Percentiles rank a stretch among this genome's conserved stretches.
Conservation (phyloP, 2,329 filamentous ascomycete genomes). For the Magnaporthales sp. region DNA sequence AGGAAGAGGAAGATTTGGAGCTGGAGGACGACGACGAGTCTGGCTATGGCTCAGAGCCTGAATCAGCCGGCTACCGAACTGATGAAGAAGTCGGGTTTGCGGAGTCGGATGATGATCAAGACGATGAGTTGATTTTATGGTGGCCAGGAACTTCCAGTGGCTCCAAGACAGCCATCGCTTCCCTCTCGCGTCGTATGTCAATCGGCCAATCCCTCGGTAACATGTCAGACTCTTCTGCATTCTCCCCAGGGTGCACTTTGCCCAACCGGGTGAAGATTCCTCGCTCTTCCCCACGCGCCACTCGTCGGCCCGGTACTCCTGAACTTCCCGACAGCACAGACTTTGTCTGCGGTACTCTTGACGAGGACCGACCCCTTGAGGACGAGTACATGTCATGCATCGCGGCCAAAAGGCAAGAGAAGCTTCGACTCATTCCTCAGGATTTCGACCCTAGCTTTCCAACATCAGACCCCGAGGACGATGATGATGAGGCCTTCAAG, state of each 20-base stretch:
- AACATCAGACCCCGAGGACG: slow-evolving; percentile 83
- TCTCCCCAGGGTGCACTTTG: slow-evolving; percentile 30
- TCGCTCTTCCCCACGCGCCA: slow-evolving; percentile 28
- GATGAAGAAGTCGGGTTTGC: slow-evolving; percentile 61
- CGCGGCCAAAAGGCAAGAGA: slow-evolving; percentile 71
- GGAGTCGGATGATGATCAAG: slow-evolving; percentile 60
- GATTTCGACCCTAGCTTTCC: slow-evolving; percentile 98
- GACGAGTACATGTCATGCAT: slow-evolving; percentile 84
- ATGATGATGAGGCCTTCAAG: slow-evolving; percentile 60
- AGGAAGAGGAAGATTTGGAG: slow-evolving; percentile 41
- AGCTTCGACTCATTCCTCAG: slow-evolving; percentile 78
- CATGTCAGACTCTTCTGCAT: slow-evolving; percentile 54
- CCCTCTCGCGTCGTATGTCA: slow-evolving; percentile 1
- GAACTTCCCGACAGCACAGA: slow-evolving; percentile 95
- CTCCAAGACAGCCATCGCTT: background rate
- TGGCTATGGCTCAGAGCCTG: slow-evolving; percentile 46
- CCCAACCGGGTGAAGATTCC: slow-evolving; percentile 22
- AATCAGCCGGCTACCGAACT: slow-evolving; percentile 65
- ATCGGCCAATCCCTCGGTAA: slow-evolving; percentile 23
- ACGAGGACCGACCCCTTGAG: slow-evolving; percentile 91
- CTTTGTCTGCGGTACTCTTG: slow-evolving; percentile 96
- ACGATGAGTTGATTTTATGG: slow-evolving; percentile 53
- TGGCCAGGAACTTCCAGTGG: slow-evolving; percentile 27
- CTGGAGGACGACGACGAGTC: slow-evolving; percentile 48
- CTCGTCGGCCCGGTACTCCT: slow-evolving; percentile 60